A percentile compares a stretch with the other conserved stretches of the same genome.
phyloP scores from a whole-genome alignment of 805 yeast species.

The Candida saitoana region DNA sequence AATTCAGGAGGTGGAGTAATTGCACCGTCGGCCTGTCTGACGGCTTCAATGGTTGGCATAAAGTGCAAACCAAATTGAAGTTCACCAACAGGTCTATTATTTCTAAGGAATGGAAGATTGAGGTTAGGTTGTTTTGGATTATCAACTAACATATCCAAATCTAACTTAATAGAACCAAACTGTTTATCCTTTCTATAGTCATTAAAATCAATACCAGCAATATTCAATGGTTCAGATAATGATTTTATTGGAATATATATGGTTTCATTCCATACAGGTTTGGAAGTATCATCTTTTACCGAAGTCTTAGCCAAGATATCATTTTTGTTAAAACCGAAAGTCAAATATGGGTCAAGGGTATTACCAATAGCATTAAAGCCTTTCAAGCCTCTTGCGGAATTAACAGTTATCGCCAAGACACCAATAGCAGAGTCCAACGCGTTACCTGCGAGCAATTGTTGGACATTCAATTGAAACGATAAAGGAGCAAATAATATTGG shows the following conservation, averaged over 20 bases:
- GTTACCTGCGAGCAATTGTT: slow-evolving; percentile 82
- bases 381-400: slow-evolving; percentile 62
- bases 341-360: slow-evolving; percentile 86
- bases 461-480: slow-evolving; percentile 88
- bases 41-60: slow-evolving; percentile 68
- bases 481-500: slow-evolving; percentile 86
- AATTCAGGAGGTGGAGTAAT: slow-evolving; percentile 83
- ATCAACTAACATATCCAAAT: slow-evolving; percentile 61
- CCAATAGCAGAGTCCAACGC: slow-evolving; percentile 82
- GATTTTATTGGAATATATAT: slow-evolving; percentile 65
- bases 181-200: slow-evolving; percentile 74
- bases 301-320: slow-evolving; percentile 63
- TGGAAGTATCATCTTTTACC: slow-evolving; percentile 58
- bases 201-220: slow-evolving; percentile 73
- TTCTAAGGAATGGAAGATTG: slow-evolving; percentile 61
- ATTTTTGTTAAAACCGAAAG: slow-evolving; percentile 55
- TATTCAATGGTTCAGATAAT: slow-evolving; percentile 75
- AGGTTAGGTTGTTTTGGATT: slow-evolving; percentile 48
- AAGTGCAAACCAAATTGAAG: slow-evolving; percentile 66
- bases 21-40: slow-evolving; percentile 73
- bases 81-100: slow-evolving; percentile 79
- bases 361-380: slow-evolving; percentile 69
- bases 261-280: slow-evolving; percentile 84
- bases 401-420: slow-evolving; percentile 65
- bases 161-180: slow-evolving; percentile 73